Conservation (phyloP, 2,329 filamentous ascomycete genomes). For the Apiospora kogelbergensis region DNA sequence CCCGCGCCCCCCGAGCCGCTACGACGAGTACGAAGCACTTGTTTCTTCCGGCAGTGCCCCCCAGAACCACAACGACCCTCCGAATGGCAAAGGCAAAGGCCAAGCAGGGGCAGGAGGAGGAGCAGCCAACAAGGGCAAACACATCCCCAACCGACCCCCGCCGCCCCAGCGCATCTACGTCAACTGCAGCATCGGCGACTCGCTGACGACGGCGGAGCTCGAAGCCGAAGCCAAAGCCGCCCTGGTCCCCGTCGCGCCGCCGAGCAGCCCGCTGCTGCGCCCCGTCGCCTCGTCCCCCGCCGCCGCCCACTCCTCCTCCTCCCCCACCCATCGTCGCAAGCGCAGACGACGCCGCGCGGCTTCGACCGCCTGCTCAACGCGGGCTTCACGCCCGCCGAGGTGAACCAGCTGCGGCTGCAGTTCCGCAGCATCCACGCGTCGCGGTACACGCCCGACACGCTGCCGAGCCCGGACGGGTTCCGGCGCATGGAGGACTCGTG, state of each 20-base stretch:
- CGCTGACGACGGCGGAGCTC: constrained; percentile 68
- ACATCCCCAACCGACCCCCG: constrained; percentile 48
- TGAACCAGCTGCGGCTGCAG: constrained; percentile 81
- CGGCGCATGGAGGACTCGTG: constrained; percentile 83
- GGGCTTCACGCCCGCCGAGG: constrained; percentile 81
- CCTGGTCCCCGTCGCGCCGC: constrained; percentile 13
- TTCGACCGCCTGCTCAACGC: constrained; percentile 83
- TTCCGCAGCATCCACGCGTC: constrained; percentile 83
- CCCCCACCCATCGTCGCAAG: not conserved
- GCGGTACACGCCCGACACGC: constrained; percentile 82
- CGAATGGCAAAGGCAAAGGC: constrained; percentile 26
- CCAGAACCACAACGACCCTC: not conserved
- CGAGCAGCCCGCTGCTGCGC: not conserved
- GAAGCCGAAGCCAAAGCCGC: constrained; percentile 60
- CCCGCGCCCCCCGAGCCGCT: constrained; percentile 46
- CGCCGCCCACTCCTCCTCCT: not conserved
- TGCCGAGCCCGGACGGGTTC: constrained; percentile 77
- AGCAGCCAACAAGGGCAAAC: constrained; percentile 72
- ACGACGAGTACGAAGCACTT: not conserved
- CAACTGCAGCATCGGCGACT: constrained; percentile 87
- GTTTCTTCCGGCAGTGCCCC: not conserved
- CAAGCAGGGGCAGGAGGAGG: no score
- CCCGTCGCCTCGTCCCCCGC: constrained; percentile 12
- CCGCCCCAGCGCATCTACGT: constrained; percentile 70
- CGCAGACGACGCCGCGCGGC: constrained; percentile 60